phyloP scores from a whole-genome alignment of 441 rosid genomes.

The Breynia disticha region DNA sequence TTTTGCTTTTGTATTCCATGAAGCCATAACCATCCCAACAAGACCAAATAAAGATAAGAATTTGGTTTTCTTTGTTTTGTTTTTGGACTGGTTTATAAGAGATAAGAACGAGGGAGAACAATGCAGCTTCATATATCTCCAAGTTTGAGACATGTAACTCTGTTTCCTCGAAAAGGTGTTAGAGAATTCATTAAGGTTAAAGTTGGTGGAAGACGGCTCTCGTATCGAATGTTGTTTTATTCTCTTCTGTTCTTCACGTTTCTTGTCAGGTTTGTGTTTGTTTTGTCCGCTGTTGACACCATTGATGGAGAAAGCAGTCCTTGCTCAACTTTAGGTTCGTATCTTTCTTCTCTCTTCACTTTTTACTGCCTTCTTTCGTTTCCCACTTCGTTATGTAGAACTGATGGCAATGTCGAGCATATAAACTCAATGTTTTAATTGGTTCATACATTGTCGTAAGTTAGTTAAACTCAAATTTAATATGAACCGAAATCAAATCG shows the following conservation, averaged over 20 bases:
- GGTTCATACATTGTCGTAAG: too few relatives aligned
- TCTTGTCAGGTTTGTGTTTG: constrained; percentile 74
- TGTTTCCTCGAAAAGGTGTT: constrained; percentile 82
- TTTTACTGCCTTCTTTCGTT: background rate
- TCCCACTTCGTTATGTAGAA: too few relatives aligned
- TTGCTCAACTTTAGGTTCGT: constrained; percentile 84
- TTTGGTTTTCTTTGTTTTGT: background rate
- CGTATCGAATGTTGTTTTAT: constrained; percentile 73
- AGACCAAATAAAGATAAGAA: too few relatives aligned
- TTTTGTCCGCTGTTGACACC: constrained; percentile 60
- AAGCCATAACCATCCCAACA: constrained; percentile 1
- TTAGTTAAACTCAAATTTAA: too few relatives aligned
- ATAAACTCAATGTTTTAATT: too few relatives aligned
- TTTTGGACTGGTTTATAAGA: background rate
- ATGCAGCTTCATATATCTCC: constrained; percentile 97
- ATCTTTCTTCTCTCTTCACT: background rate
- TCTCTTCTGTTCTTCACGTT: constrained; percentile 79
- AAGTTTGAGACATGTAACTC: constrained; percentile 88
- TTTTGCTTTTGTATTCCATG: constrained; percentile 15
- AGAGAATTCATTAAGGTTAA: constrained; percentile 84
- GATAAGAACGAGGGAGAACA: too few relatives aligned
- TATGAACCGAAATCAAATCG: too few relatives aligned
- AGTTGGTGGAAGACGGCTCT: constrained; percentile 56
- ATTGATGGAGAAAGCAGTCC: constrained; percentile 58
- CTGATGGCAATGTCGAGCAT: too few relatives aligned